Evolutionary conservation across 179 eudicot genomes (phyloP), one percentile per base, ranked within the genome.

Genomic region (Beta lomatogona): DNA sequence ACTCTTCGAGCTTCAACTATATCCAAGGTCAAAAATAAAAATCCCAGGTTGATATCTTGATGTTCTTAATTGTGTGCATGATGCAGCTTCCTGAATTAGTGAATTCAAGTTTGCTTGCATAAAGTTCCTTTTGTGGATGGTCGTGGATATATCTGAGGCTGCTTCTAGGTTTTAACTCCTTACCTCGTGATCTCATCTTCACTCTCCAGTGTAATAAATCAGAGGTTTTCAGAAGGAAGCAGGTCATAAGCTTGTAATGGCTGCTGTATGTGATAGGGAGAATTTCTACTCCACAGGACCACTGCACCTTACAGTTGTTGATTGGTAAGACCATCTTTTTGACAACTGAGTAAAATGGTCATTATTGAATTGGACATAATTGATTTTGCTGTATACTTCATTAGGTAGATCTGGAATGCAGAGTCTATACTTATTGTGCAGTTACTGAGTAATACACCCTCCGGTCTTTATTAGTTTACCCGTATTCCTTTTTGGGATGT

Each of bases 231-330:
- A 45, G 76, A 77, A 64, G 55, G 70, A 53, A 78, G 76, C 11
- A 69, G 81, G 31, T n/a, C n/a, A 48, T 79, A 58, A 82, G 79
- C 68, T 44, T 63, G 52, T 76, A 64, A 58, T 85, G 41, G 83
- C 79, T 54, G 68, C 66, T 50, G n/a, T 79, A 79, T 78, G 86
- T 71, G 97, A 94, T 67, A 90, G 90, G 87, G 95, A 95, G 77
- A 78, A 81, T 76, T 93, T 95, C 80, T 21, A 82, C 66, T 86
- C 86, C 57, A 78, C 89, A 14, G 99, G 99, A 79, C 99, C 98
- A 4, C 48, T 83, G 72, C 93, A 93, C 84, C 92, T 95, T 19
- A 87, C 89, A 14, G 84, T 85, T 78, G 89, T 93, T 81, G 97
- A 95, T 86, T 95, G 99, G 99, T 95, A 87, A 86, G 90, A 79